These are phyloP conservation scores for Closterium sp. DNA, from an alignment of 139 green algal species.

Conservation along the genomic window DNA sequence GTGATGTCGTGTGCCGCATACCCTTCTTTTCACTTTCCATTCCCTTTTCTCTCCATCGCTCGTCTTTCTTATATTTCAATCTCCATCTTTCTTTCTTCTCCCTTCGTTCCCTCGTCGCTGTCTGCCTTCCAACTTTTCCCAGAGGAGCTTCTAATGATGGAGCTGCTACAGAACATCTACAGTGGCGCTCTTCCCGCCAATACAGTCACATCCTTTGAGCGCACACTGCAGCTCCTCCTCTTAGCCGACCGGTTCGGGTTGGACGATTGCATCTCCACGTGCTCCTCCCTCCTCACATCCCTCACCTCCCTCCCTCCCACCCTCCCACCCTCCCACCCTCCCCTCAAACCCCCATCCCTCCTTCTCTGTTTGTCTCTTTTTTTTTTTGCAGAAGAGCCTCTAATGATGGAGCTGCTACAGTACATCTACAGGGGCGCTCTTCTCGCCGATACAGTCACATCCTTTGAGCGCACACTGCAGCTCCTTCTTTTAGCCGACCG, in stretches of 20 bases:
- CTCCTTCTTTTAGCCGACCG: constrained; percentile 5
- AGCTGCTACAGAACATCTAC: not conserved
- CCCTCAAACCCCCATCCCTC: not conserved
- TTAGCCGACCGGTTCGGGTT: not conserved
- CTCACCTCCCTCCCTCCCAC: not conserved
- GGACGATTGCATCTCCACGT: constrained; percentile 6
- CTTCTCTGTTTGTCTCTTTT: not conserved
- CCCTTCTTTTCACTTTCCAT: too few relatives aligned
- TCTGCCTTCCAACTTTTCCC: not conserved
- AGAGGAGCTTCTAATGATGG: not conserved
- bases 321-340: not conserved
- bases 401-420: not conserved
- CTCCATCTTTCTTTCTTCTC: too few relatives aligned
- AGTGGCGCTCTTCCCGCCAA: not conserved
- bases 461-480: constrained; percentile 12
- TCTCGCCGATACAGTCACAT: not conserved
- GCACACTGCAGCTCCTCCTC: constrained; percentile 19
- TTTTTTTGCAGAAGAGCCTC: not conserved
- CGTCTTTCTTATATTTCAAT: too few relatives aligned
- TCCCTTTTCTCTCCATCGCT: not conserved
- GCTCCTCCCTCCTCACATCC: not conserved
- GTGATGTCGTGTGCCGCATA: too few relatives aligned
- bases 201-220: not conserved
- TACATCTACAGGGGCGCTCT: not conserved
- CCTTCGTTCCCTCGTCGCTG: not conserved